Conservation (phyloP, 371 early-diverging fungal species). For the Mortierella sp. region DNA sequence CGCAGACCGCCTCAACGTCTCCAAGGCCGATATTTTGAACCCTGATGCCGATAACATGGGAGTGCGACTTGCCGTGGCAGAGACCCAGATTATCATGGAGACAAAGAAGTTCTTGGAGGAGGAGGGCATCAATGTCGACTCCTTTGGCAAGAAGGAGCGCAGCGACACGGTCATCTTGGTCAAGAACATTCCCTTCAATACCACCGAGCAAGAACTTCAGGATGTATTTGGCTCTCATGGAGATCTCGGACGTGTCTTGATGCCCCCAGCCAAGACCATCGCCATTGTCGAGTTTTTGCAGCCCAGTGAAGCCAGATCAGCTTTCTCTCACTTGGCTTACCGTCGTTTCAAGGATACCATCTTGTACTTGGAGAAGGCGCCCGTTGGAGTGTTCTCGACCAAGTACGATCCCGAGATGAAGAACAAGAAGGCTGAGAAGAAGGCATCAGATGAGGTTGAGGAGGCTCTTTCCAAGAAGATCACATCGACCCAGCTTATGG, state of each 20-base stretch:
- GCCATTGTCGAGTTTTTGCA: slow-evolving; percentile 95
- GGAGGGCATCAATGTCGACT: slow-evolving; percentile 81
- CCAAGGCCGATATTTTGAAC: slow-evolving; percentile 91
- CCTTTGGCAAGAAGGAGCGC: slow-evolving; percentile 82
- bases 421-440: slow-evolving; percentile 47
- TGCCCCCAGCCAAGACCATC: slow-evolving; percentile 95
- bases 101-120: slow-evolving; percentile 92
- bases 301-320: slow-evolving; percentile 90
- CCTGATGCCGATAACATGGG: slow-evolving; percentile 91
- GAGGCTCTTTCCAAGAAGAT: slow-evolving; percentile 59
- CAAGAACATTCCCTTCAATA: slow-evolving; percentile 93
- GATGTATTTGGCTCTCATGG: slow-evolving; percentile 90
- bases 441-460: slow-evolving; percentile 54
- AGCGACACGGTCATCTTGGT: slow-evolving; percentile 93
- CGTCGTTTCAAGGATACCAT: slow-evolving; percentile 91
- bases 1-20: slow-evolving; percentile 88
- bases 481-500: slow-evolving; percentile 59
- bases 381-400: slow-evolving; percentile 81
- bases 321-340: slow-evolving; percentile 92
- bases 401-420: slow-evolving; percentile 67
- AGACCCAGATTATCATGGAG: slow-evolving; percentile 95
- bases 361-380: slow-evolving; percentile 96
- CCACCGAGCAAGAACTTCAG: slow-evolving; percentile 84
- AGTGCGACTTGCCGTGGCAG: slow-evolving; percentile 95
- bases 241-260: slow-evolving; percentile 87